Evolutionary conservation across 179 eudicot genomes (phyloP), one percentile per base, ranked within the genome.

Genomic region (Camellia oleifera): DNA sequence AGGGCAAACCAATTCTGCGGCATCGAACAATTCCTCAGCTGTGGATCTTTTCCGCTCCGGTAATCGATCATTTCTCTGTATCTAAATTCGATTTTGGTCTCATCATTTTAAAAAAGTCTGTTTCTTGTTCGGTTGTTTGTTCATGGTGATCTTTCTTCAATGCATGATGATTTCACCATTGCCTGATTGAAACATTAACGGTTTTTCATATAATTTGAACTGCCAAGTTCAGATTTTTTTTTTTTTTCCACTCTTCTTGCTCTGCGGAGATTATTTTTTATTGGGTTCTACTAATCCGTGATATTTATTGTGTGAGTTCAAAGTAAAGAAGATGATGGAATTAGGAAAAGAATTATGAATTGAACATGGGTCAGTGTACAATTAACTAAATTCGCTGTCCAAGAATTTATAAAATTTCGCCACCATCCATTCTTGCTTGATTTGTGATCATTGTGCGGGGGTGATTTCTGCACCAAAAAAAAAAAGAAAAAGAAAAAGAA

Each of bases 41-140:
- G 83, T 80, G 83, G 94, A 92, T 88, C 88, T 88, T 52, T 90
- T 82, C 76, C 93, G 97, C 80, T 88, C 92, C 79, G 97, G 95
- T 92, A 82, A 57, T 64, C 44, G 40, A 45, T 60, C 48, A 15
- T 62, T 32, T 65, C 1, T 26, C 0, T 61, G 20, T 72, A 23
- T 46, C 2, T 70, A 0, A 9, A 62, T 73, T 58, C 13, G 52
- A 45, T 52, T 61, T 53, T 26, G 7, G 15, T 26, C 18, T 26
- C 1, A 3, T 23, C 0, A 5, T 44, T 18, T 0, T 20, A 48
- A 0, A 8, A 50, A 76, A 75, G 2, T 17, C 26, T 3, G 46
- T 61, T 20, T 14, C 66, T 48, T 76, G 64, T 13, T 13, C 18
- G 69, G 7, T 77, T 20, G 46, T 78, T 77, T 20, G 46, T 78